A percentile compares a stretch with the other conserved stretches of the same genome.
These are phyloP conservation scores for Serendipita sp. DNA, from an alignment of 768 basidiomycete genomes.

Conservation along the genomic window DNA sequence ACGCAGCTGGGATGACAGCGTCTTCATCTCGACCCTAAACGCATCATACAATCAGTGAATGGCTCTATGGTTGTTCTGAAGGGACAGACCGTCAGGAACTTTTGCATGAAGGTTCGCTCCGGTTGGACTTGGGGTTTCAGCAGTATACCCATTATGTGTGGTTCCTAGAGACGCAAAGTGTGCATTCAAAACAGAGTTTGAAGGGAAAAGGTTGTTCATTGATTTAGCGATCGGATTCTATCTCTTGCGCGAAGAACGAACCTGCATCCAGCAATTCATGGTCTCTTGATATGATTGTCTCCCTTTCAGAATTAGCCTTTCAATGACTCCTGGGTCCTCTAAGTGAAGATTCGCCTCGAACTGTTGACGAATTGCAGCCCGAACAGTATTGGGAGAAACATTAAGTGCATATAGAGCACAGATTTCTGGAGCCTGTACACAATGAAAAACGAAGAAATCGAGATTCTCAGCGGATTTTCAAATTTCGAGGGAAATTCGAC, in stretches of 20 bases:
- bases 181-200: background rate
- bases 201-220: too few relatives aligned
- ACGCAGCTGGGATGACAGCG: background rate
- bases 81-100: slow-evolving; percentile 60
- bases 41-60: background rate
- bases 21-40: background rate
- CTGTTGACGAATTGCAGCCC: slow-evolving; percentile 66
- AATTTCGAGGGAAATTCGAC: slow-evolving; percentile 19
- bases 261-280: slow-evolving; percentile 87
- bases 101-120: slow-evolving; percentile 54
- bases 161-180: slow-evolving; percentile 18
- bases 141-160: slow-evolving; percentile 61
- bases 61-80: background rate
- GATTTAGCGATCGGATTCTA: background rate
- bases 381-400: slow-evolving; percentile 58
- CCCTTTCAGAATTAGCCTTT: slow-evolving; percentile 71
- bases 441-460: background rate
- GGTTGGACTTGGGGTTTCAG: slow-evolving; percentile 31
- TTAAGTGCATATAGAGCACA: slow-evolving; percentile 66
- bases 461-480: background rate
- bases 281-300: slow-evolving; percentile 86
- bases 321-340: slow-evolving; percentile 65
- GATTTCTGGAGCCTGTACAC: slow-evolving; percentile 75
- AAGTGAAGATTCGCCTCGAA: slow-evolving; percentile 80
- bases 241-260: background rate